phyloP scores from a whole-genome alignment of 169 alveolate species.

The Eimeria maxima region DNA sequence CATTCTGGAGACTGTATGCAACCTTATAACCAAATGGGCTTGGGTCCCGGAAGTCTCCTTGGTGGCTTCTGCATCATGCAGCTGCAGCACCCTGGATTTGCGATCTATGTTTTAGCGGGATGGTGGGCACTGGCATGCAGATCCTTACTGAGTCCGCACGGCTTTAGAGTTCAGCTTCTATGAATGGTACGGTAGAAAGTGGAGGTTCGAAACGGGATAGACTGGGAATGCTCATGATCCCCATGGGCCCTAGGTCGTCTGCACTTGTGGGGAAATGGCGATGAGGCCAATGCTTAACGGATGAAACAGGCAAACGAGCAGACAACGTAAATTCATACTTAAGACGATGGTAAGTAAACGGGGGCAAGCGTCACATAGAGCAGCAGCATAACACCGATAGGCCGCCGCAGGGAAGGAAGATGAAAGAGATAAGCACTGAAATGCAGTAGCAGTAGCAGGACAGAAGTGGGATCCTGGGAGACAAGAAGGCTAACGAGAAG shows the following conservation, averaged over 20 bases:
- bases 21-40: no score
- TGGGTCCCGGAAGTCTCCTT: no score
- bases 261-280: not conserved
- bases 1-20: not conserved
- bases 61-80: no score
- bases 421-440: not conserved
- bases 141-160: no score
- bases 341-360: no score
- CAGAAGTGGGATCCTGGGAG: not conserved
- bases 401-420: not conserved
- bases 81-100: no score
- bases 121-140: no score
- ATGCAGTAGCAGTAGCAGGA: no score
- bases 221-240: not conserved
- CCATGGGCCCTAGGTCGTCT: not conserved
- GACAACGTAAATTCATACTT: not conserved
- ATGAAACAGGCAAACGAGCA: not conserved
- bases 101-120: no score
- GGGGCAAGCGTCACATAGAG: no score
- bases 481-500: not conserved
- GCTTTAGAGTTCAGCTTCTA: no score
- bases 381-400: no score
- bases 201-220: not conserved
- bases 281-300: not conserved
- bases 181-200: not conserved